Evolutionary conservation across 2,329 filamentous ascomycete species (phyloP).

Genomic region (Trichophyton schoenleinii): DNA sequence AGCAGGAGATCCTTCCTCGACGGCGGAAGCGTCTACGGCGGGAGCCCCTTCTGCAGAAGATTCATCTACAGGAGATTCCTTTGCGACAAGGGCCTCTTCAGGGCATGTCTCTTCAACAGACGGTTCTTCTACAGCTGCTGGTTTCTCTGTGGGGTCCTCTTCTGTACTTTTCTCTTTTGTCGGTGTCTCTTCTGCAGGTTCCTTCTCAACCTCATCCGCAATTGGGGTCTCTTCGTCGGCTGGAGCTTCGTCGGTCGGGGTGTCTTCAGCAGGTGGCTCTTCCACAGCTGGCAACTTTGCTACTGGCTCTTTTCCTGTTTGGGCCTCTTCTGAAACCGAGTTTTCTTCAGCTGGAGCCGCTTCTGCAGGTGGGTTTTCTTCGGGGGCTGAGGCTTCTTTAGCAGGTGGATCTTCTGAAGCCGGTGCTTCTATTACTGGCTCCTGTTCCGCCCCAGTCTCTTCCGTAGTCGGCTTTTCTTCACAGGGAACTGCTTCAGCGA

Average conservation of each 20-base stretch:
- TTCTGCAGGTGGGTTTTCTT: constrained; percentile 7
- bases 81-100: no score
- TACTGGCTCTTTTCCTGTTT: constrained; percentile 1
- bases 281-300: constrained; percentile 8
- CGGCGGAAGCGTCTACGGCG: no score
- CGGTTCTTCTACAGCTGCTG: neutral
- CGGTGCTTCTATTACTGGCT: constrained; percentile 10
- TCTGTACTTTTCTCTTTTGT: no score
- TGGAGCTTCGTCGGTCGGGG: neutral
- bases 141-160: no score
- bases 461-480: constrained; percentile 12
- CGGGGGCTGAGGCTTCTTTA: neutral
- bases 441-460: constrained; percentile 7
- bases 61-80: no score
- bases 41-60: no score
- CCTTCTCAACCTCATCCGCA: neutral
- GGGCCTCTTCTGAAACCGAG: neutral
- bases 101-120: no score
- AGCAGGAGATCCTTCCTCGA: no score
- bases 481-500: constrained; percentile 11
- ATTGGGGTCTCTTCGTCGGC: neutral
- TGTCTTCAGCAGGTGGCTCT: constrained; percentile 5
- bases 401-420: constrained; percentile 6
- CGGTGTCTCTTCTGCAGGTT: neutral
- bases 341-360: constrained; percentile 5